These are phyloP conservation scores for Canavalia ensiformis DNA, from an alignment of 306 rosid species.

Conservation along the genomic window DNA sequence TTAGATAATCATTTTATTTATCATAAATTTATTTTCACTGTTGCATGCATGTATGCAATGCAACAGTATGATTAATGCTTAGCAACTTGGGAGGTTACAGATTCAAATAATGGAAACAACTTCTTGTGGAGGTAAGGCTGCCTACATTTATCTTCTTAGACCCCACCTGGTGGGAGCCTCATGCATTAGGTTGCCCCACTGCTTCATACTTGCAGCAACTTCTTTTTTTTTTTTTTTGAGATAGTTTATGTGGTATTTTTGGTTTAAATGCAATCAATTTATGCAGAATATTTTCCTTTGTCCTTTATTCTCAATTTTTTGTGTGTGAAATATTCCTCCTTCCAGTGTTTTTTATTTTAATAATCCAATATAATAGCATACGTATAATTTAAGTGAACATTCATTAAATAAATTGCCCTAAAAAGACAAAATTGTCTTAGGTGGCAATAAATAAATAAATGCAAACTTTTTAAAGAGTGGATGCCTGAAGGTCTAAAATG, in stretches of 20 bases:
- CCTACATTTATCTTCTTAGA: not conserved
- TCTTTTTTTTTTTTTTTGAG: not conserved
- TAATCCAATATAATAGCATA: constrained; percentile 1
- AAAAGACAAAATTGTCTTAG: constrained; percentile 17
- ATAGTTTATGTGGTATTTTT: constrained; percentile 5
- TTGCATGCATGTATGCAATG: not conserved
- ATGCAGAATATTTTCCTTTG: constrained; percentile 1
- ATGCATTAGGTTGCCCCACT: not conserved
- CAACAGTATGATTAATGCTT: not conserved
- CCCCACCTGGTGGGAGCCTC: not conserved
- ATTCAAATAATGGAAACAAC: not conserved
- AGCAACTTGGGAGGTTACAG: not conserved
- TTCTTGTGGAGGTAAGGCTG: not conserved
- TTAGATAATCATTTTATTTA: not conserved
- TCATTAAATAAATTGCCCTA: not conserved
- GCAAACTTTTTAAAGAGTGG: not conserved
- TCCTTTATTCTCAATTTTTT: not conserved
- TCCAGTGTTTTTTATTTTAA: not conserved
- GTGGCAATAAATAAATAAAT: not conserved
- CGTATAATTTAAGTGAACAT: constrained; percentile 8
- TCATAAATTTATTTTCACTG: constrained; percentile 25
- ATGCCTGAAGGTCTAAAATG: constrained; percentile 13
- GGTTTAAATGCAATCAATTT: constrained; percentile 12
- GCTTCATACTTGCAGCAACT: not conserved
- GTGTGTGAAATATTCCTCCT: not conserved